Evolutionary conservation across 306 rosid genomes (phyloP).

Genomic region (Cucumis hystrix): DNA sequence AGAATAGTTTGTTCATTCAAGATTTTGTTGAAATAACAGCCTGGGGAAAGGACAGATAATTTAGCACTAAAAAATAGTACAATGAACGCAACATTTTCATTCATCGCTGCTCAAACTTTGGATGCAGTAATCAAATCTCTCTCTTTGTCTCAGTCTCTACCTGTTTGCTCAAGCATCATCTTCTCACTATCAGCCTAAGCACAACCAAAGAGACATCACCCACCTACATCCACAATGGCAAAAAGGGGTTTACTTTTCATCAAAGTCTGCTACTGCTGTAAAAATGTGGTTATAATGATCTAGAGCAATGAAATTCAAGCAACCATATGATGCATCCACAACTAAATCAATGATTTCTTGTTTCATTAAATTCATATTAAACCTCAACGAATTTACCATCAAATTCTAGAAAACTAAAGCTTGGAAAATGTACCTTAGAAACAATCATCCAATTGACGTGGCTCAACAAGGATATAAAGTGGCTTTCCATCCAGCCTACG

Average conservation of each 20-base stretch:
- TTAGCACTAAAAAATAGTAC: neutral
- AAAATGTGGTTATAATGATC: too few relatives aligned
- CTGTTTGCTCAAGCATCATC: slow-evolving; percentile 12
- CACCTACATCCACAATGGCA: neutral
- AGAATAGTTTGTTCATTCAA: slow-evolving; percentile 5
- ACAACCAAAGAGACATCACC: neutral
- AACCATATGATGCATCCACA: neutral
- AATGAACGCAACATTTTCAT: neutral
- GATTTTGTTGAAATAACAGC: slow-evolving; percentile 6
- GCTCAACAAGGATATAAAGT: slow-evolving; percentile 86
- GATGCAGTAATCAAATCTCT: neutral
- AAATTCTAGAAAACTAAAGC: neutral
- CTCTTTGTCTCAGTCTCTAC: neutral
- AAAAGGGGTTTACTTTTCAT: neutral
- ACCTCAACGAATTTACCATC: too few relatives aligned
- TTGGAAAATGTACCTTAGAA: slow-evolving; percentile 8
- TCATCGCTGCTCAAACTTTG: neutral
- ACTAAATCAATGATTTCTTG: neutral
- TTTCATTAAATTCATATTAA: neutral
- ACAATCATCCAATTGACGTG: slow-evolving; percentile 42
- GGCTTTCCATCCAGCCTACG: slow-evolving; percentile 74
- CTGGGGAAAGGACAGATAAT: neutral
- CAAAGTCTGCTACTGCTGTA: neutral
- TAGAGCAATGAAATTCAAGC: too few relatives aligned
- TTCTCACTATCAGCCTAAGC: slow-evolving; percentile 12